Conservation (phyloP, 495 filamentous ascomycete genomes). For the Bacidia gigantensis region DNA sequence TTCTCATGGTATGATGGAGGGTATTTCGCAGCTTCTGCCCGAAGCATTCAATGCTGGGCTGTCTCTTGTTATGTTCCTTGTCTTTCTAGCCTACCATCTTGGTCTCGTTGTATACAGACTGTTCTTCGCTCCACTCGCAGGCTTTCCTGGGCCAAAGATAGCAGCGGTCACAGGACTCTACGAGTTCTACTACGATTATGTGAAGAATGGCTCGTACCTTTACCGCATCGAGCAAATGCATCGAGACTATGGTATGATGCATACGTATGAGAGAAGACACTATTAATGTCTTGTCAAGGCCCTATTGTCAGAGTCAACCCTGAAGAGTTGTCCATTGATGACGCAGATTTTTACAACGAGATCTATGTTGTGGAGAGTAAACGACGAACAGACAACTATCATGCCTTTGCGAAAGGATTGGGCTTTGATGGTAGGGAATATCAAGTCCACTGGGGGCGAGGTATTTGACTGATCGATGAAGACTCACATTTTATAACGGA, state of each 20-base stretch:
- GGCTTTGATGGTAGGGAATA: conserved; percentile 4
- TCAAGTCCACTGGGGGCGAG: background rate
- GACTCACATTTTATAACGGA: conserved; percentile 4
- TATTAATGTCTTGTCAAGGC: background rate
- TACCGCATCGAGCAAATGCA: conserved; percentile 24
- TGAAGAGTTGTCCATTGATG: conserved; percentile 10
- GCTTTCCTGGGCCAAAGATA: conserved; percentile 33
- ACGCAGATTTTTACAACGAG: conserved; percentile 7
- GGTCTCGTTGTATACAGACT: conserved; percentile 12
- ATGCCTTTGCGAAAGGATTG: conserved; percentile 1
- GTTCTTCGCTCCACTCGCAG: conserved; percentile 28
- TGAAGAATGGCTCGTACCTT: conserved; percentile 17
- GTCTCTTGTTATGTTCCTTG: background rate
- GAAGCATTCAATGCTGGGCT: background rate
- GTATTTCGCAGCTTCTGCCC: background rate
- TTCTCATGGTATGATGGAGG: no score
- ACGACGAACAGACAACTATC: conserved; percentile 16
- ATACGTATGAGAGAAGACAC: background rate
- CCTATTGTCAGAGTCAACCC: conserved; percentile 15
- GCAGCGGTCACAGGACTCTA: conserved; percentile 30
- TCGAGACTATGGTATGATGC: conserved; percentile 23
- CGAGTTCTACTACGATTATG: conserved; percentile 20
- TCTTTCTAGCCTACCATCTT: background rate
- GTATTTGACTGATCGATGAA: background rate
- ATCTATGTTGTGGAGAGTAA: conserved; percentile 18